Base-by-base conservation (phyloP, 2,329 filamentous ascomycete genomes). In the Capronia epimyces region DNA sequence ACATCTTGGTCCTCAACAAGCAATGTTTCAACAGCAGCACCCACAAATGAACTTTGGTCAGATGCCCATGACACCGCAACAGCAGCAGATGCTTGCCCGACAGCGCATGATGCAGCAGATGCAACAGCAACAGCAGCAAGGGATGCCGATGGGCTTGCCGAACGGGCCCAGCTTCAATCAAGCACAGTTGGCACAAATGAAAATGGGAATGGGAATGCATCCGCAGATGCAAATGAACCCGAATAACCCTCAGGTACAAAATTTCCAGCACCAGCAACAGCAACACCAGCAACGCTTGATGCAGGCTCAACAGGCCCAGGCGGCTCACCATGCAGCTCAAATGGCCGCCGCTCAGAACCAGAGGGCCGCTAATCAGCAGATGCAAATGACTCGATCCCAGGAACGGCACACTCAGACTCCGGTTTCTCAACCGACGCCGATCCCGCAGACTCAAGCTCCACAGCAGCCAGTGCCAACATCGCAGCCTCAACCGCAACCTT, bases 1-100 rank as follows among this genome's bases (percentile, higher is more conserved):
- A 42, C 81, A 83, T 64, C 67, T 83, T 57, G 77, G 75, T 53
- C 77, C 78, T 10, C 76, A 79, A 60, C 74, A 75, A 54, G 75
- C 76, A 53, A 73, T 79, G 66, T 75, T 79, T 59, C 74, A 75
- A 59, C 75, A 75, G 52, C 69, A 68, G 36, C 67, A 59, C 21
- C 53, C 52, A 16, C 57, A 57, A 24, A 60, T 60, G 53, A 60
- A 59, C 25, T 57, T 60, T 49, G 54, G 43, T 58, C 46, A 65
- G 61, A 57, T 59, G 50, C 58, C 57, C 39, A 59, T 61, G 53
- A 57, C 56, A 1, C 58, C 52, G 22, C 58, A 60, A 37, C 57
- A 60, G 37, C 59, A 61, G 42, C 53, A 58, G 25, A 56, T 60
- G 24, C 55, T 70, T 39, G 64, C 65, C 21, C 64, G 68, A 57